Evolutionary conservation across 306 rosid species (phyloP), one percentile per base, ranked within the genome.

Genomic region (Pachyrhizus erosus): DNA sequence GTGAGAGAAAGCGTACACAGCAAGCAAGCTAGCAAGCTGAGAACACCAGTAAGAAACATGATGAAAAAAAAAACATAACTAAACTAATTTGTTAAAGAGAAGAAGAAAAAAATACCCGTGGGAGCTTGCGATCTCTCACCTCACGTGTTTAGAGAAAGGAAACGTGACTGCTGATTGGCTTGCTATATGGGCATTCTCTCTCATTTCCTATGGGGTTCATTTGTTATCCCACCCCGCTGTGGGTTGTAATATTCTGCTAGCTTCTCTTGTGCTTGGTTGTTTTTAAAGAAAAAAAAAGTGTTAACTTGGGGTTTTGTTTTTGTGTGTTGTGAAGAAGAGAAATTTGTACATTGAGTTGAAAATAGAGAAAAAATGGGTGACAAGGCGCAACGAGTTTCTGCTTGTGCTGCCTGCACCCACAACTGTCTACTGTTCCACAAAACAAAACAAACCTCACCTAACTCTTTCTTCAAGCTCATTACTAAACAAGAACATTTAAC

Each of bases 401-500:
- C 18, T 67, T 87, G 96, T 66, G 52, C 24, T 7, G 64, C 62
- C 5, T 93, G 91, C 86, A 82, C 82, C 21, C 82, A 48, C 51
- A 73, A 77, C 49, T 86, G 94, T 75, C 61, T 60, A 34, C 69
- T 69, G 58, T 14, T 84, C 73, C 95, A 93, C 70, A 54, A 72
- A 79, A 85, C 70, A 70, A 67, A 78, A 70, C 80, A 46, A 67
- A 82, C 29, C 0, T 73, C 40, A 1, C 58, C 72, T 15, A 60
- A 42, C 34, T 87, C 93, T 20, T 93, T 93, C 86, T 89, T 91
- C 91, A 91, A 90, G 91, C 27, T 91, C 84, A 82, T 93, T 84
- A 10, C 84, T 49, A 89, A 84, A 9, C 78, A 71, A 46, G 55
- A 34, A 29, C 81, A 86, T 54, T 81, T 90, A 2, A 58, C 33